Evolutionary conservation across 2,329 filamentous ascomycete genomes (phyloP), one percentile per base, ranked within the genome.

Genomic region (Trichothecium sympodiale): DNA sequence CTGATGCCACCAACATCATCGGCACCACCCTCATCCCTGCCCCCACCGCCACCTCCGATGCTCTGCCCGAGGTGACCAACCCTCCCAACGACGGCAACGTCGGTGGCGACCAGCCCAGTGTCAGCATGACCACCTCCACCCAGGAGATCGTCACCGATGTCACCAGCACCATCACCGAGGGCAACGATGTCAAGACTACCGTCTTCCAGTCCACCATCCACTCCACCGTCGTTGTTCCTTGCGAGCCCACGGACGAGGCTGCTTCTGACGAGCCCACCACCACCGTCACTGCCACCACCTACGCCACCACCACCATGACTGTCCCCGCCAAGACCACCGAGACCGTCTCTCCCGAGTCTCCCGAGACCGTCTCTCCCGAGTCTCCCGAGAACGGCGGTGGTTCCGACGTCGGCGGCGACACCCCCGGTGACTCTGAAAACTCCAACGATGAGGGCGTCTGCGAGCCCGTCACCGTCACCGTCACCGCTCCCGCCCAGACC

Each of bases 131-230:
- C 31, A 44, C 46, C 36, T 35, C 40, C 32, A 46, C 48, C 42
- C 52, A 50, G 10, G 43, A 53, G 28, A 39, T 52, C 32, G 48
- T 55, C 43, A 52, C 46, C 14, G 49, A 52, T 39, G 52, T 53
- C 48, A 54, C 51, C 39, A 41, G 52, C 29, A 60, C 57, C 41
- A 46, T 57, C 31, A 60, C 54, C 31, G 40, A 56, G 17, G 56
- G 57, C 40, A 51, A 45, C 28, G 54, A 53, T 31, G 35, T 63
- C 49, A 42, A 64, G 57, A 56, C 53, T 42, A 65, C 62, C 47
- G 59, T 63, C 38, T 50, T 70, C 41, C 63, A 60, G 47, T 49
- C 57, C 45, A 62, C 63, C 41, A 36, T 20, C 33, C 20, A 26
- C 15, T 31, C 43, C 31, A 49, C 46, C 38, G 28, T 56, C 37